Conservation (phyloP, 495 filamentous ascomycete genomes). For the Daldinia vernicosa region DNA sequence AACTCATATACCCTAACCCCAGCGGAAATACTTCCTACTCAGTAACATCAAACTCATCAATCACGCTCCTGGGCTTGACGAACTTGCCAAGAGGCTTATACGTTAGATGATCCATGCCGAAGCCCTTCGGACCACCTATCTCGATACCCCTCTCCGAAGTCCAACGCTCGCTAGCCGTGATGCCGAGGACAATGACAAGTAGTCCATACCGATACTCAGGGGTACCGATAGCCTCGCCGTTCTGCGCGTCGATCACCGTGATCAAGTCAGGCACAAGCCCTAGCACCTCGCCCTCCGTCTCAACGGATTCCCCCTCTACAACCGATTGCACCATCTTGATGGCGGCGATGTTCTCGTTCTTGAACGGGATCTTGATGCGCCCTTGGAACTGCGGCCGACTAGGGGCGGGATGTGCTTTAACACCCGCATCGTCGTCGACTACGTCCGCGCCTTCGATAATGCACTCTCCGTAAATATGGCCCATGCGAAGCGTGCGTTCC, state of each 20-base stretch:
- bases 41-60: conserved; percentile 58
- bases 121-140: conserved; percentile 62
- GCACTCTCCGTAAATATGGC: conserved; percentile 63
- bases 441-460: conserved; percentile 60
- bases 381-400: conserved; percentile 42
- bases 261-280: conserved; percentile 71
- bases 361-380: conserved; percentile 66
- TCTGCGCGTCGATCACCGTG: conserved; percentile 66
- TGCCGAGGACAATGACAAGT: conserved; percentile 64
- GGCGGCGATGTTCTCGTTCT: conserved; percentile 71
- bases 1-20: neutral
- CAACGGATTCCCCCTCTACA: conserved; percentile 33
- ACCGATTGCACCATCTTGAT: conserved; percentile 45
- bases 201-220: conserved; percentile 70
- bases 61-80: conserved; percentile 60
- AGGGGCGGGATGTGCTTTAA: conserved; percentile 12
- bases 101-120: conserved; percentile 59
- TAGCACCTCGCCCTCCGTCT: conserved; percentile 57
- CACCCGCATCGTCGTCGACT: conserved; percentile 34
- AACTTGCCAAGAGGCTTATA: conserved; percentile 60
- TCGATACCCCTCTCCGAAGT: conserved; percentile 60
- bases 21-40: conserved; percentile 56
- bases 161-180: conserved; percentile 66
- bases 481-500: conserved; percentile 62
- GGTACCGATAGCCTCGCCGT: conserved; percentile 67